A percentile compares a stretch with the other conserved stretches of the same genome.
phyloP scores from a whole-genome alignment of 139 green algal genomes.

The Dunaliella primolecta region DNA sequence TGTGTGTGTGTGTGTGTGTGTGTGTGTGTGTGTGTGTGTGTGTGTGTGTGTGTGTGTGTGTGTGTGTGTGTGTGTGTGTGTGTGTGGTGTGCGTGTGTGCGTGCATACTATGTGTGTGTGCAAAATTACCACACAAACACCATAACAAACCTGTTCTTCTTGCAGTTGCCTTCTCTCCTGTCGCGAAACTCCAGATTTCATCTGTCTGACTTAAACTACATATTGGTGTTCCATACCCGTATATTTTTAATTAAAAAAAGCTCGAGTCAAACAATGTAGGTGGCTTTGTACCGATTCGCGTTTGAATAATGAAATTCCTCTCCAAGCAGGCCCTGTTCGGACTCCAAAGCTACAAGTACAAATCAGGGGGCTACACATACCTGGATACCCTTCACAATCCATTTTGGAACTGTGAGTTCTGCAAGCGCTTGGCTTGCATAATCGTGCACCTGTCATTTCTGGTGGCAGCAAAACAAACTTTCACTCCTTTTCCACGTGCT shows the following conservation, averaged over 20 bases:
- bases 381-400: neutral
- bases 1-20: too few species aligned
- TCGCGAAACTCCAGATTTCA: neutral
- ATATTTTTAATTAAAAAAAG: too few species aligned
- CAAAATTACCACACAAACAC: too few species aligned
- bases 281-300: neutral
- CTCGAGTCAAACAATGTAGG: neutral
- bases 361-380: neutral
- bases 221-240: neutral
- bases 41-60: too few species aligned
- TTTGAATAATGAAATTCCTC: neutral
- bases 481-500: neutral
- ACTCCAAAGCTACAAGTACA: slow-evolving; percentile 13
- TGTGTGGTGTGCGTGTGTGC: too few species aligned
- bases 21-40: too few species aligned
- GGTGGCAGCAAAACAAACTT: neutral
- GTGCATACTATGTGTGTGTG: too few species aligned
- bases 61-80: too few species aligned
- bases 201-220: neutral
- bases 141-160: neutral
- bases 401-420: slow-evolving; percentile 2
- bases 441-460: neutral
- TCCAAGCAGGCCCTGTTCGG: neutral
- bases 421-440: neutral
- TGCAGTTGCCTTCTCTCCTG: neutral